A percentile compares a stretch with the other conserved stretches of the same genome.
Conservation (phyloP, 2,329 filamentous ascomycete genomes). For the Colletotrichum chlorophyti region DNA sequence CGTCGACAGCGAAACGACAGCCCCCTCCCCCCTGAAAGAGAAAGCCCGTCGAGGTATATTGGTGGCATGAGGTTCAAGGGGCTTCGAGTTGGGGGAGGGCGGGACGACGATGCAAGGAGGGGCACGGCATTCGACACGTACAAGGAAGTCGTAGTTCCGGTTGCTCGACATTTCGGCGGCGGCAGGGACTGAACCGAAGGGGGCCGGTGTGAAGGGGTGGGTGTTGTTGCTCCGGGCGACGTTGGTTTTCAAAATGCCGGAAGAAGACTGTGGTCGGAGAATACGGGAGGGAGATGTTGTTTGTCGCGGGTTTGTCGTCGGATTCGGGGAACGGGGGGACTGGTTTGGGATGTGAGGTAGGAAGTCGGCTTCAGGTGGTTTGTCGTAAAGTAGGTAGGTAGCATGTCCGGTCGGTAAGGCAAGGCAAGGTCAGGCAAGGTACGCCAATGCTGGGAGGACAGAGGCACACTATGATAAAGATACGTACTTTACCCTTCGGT, state of each 20-base stretch:
- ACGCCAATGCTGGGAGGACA: slow-evolving; percentile 20
- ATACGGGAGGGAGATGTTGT: background rate
- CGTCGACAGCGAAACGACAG: no score
- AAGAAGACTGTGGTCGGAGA: background rate
- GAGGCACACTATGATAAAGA: no score
- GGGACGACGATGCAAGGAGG: slow-evolving; percentile 28
- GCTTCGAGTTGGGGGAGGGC: slow-evolving; percentile 1
- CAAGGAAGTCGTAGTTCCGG: slow-evolving; percentile 99
- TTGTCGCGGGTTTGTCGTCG: slow-evolving; percentile 25
- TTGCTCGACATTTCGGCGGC: slow-evolving; percentile 82
- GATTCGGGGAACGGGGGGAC: slow-evolving; percentile 11
- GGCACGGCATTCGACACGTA: slow-evolving; percentile 56
- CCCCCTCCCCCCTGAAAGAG: no score
- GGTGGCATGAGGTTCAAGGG: background rate
- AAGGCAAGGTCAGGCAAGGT: no score
- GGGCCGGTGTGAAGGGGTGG: slow-evolving; percentile 9
- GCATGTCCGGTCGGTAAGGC: no score
- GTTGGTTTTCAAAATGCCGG: background rate
- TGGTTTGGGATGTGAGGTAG: slow-evolving; percentile 16
- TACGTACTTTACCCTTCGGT: no score
- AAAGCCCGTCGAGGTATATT: no score
- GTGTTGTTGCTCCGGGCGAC: slow-evolving; percentile 1
- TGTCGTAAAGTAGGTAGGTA: slow-evolving; percentile 7
- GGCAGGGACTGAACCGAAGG: slow-evolving; percentile 29
- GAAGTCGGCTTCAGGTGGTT: slow-evolving; percentile 11